These are phyloP conservation scores for Trichoderma breve DNA, from an alignment of 2,329 filamentous ascomycete species.

Conservation along the genomic window DNA sequence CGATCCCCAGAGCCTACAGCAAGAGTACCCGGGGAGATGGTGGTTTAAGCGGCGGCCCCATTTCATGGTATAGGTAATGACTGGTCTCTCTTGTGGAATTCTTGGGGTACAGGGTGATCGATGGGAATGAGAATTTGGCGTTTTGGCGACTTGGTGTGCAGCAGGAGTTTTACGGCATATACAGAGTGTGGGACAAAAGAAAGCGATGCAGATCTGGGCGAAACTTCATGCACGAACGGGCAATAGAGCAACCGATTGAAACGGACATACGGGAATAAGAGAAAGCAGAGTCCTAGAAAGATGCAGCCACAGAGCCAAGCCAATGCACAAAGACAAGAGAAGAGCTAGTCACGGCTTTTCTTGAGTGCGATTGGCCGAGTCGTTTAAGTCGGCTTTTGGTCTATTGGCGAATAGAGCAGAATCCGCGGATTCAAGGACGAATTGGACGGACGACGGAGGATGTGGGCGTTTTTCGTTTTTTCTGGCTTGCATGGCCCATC, in stretches of 20 bases:
- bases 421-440: not conserved
- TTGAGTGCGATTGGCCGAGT: not conserved
- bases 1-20: conserved; percentile 41
- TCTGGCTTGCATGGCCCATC: conserved; percentile 5
- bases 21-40: conserved; percentile 36
- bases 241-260: not conserved
- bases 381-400: not conserved
- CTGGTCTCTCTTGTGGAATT: not conserved
- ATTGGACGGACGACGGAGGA: not conserved
- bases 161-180: not conserved
- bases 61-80: not conserved
- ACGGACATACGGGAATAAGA: not conserved
- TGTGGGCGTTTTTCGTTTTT: not conserved
- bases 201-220: not conserved
- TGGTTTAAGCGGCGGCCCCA: conserved; percentile 23
- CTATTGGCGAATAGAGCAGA: not conserved
- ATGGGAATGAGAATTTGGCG: not conserved
- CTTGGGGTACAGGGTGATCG: not conserved
- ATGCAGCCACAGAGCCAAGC: not conserved
- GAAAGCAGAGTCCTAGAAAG: too few relatives aligned
- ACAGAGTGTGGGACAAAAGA: not conserved
- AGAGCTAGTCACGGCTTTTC: not conserved
- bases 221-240: not conserved
- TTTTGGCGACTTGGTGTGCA: not conserved
- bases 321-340: not conserved